Evolutionary conservation across 495 filamentous ascomycete species (phyloP), one percentile per base, ranked within the genome.

Genomic region (Penicillium daleae): DNA sequence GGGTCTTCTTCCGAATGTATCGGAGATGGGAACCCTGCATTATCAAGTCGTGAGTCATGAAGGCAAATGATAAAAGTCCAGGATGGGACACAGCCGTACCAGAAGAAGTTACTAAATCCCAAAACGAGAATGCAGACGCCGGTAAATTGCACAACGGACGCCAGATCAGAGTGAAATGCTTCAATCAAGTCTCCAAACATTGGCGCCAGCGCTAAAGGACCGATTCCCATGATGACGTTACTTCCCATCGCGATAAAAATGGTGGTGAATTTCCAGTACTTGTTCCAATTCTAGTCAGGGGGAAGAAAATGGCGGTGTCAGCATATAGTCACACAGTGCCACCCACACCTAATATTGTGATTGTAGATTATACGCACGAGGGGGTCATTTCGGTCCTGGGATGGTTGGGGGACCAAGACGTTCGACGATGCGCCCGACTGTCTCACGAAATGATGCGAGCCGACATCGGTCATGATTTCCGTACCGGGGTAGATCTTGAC

Each of bases 101-200:
- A 86, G 66, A 89, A 76, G 71, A 87, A 88, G 59, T 88, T 88
- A 57, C 83, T 85, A 62, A 87, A 88, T 0, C 86, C 87, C 2
- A 89, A 75, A 0, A 87, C 83, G 31, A 89, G 69, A 56, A 88
- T 88, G 49, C 81, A 83, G 9, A 87, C 78, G n/a, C 87, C 86
- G 29, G 85, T 86, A 50, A 80, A 79, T 37, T 78, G 76, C 21
- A 80, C 68, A 0, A 79, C 84, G 44, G 77, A 74, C 2, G 82
- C 68, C 12, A 88, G 64, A 31, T 76, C 78, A n/a, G 78, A 78
- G 42, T 86, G 51, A 69, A 88, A 88, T 39, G 81, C 79, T 70
- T 81, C 65, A 67, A 87, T 84, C 66, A 86, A 76, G 40, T 82
- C 67, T 9, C 76, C 76, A 64, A 88, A 84, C 80, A 86, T 81